Percentiles rank a stretch among this genome's conserved stretches.
Conservation (phyloP, 2,329 filamentous ascomycete genomes). For the Bipolaris oryzae region DNA sequence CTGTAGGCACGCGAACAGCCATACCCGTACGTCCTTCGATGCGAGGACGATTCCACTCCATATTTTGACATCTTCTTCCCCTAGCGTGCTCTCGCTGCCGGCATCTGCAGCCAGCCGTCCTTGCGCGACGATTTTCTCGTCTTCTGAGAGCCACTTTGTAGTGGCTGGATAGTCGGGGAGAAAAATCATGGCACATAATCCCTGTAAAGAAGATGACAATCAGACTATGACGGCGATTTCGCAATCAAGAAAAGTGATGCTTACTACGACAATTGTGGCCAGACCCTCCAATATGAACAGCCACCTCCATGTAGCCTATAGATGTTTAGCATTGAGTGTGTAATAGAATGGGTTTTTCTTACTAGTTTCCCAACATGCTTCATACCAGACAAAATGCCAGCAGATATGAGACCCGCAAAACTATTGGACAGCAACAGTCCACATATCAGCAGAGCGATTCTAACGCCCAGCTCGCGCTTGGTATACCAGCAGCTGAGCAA, state of each 20-base stretch:
- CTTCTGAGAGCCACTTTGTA: not conserved
- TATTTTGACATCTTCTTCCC: not conserved
- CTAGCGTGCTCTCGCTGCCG: not conserved
- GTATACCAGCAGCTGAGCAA: slow-evolving; percentile 70
- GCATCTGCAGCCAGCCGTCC: not conserved
- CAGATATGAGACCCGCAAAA: slow-evolving; percentile 51
- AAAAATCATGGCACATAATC: not conserved
- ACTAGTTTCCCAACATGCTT: slow-evolving; percentile 24
- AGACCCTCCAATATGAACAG: slow-evolving; percentile 27
- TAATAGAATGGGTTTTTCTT: no score
- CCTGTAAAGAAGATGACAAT: not conserved
- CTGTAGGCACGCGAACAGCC: not conserved
- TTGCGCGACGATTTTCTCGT: not conserved
- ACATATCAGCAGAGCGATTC: slow-evolving; percentile 40
- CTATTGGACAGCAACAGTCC: slow-evolving; percentile 46
- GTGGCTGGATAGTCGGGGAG: not conserved
- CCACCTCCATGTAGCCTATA: slow-evolving; percentile 34
- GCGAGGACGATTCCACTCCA: not conserved
- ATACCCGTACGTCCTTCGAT: not conserved
- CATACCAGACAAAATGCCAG: slow-evolving; percentile 36
- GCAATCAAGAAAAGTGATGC: not conserved
- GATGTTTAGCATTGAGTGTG: no score
- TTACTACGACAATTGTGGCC: slow-evolving; percentile 1
- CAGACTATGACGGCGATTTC: not conserved
- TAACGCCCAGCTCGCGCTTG: slow-evolving; percentile 51